Evolutionary conservation across 2,329 filamentous ascomycete genomes (phyloP).

Genomic region (Calonectria naviculata): DNA sequence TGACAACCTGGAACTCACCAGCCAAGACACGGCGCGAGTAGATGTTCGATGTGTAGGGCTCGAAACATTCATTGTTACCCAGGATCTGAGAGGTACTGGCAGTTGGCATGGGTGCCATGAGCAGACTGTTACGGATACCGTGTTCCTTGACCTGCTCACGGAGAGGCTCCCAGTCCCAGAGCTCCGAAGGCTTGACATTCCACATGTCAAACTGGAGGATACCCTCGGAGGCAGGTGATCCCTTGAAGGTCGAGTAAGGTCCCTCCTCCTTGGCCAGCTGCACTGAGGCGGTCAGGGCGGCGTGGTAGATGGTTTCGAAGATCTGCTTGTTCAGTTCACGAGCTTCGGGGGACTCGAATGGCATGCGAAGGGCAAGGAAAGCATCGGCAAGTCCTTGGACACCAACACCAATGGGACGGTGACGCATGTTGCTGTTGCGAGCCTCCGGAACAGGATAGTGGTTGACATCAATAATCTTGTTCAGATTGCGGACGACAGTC

Average conservation of each 20-base stretch:
- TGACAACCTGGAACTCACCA: conserved; percentile 99
- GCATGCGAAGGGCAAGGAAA: conserved; percentile 95
- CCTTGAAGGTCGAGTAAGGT: conserved; percentile 89
- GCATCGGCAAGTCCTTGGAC: conserved; percentile 98
- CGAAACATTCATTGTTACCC: conserved; percentile 99
- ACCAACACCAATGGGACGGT: conserved; percentile 95
- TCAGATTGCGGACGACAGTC: conserved; percentile 93
- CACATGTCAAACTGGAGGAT: conserved; percentile 99
- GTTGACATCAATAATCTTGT: conserved; percentile 98
- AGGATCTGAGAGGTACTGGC: conserved; percentile 97
- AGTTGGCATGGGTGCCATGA: conserved; percentile 97
- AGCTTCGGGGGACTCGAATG: conserved; percentile 96
- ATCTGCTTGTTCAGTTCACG: conserved; percentile 97
- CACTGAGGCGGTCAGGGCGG: conserved; percentile 87
- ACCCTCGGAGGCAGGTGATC: conserved; percentile 93
- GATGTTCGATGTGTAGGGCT: conserved; percentile 99
- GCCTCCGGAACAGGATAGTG: conserved; percentile 98
- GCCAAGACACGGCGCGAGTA: conserved; percentile 98
- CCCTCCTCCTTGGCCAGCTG: conserved; percentile 87
- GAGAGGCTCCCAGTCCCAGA: conserved; percentile 95
- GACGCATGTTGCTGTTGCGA: conserved; percentile 95
- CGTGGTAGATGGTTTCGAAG: conserved; percentile 99
- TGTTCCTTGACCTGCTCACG: conserved; percentile 93
- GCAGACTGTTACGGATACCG: conserved; percentile 93
- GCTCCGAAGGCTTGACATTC: conserved; percentile 90